Conservation (phyloP, 306 rosid species). For the Fragaria vesca region DNA sequence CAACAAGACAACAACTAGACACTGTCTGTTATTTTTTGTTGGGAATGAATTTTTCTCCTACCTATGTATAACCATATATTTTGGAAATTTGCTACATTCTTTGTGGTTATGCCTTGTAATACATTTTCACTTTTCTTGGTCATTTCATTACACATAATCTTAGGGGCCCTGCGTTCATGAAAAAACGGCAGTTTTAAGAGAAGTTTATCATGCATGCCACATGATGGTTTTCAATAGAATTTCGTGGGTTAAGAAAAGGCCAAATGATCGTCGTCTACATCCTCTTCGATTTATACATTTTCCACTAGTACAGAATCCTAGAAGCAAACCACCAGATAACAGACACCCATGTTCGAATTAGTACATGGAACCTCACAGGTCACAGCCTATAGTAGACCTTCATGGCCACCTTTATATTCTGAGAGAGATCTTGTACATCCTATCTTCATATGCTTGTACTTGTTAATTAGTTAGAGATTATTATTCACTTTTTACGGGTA, state of each 20-base stretch:
- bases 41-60: too few species aligned
- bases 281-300: background rate
- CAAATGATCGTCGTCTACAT: background rate
- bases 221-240: background rate
- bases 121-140: background rate
- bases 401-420: background rate
- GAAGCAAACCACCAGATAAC: background rate
- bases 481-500: background rate
- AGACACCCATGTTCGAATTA: background rate
- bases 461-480: too few species aligned
- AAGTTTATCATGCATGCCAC: background rate
- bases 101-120: too few species aligned
- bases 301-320: background rate
- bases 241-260: background rate
- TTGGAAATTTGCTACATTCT: too few species aligned
- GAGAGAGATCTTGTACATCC: background rate
- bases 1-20: too few species aligned
- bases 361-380: background rate
- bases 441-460: background rate
- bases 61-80: too few species aligned
- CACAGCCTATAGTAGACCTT: background rate
- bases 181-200: background rate
- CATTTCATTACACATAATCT: constrained; percentile 1
- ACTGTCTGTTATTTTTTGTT: too few species aligned
- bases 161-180: background rate